Conservation (phyloP, 1,284 basidiomycete species). For the Leccinum subatratum region DNA sequence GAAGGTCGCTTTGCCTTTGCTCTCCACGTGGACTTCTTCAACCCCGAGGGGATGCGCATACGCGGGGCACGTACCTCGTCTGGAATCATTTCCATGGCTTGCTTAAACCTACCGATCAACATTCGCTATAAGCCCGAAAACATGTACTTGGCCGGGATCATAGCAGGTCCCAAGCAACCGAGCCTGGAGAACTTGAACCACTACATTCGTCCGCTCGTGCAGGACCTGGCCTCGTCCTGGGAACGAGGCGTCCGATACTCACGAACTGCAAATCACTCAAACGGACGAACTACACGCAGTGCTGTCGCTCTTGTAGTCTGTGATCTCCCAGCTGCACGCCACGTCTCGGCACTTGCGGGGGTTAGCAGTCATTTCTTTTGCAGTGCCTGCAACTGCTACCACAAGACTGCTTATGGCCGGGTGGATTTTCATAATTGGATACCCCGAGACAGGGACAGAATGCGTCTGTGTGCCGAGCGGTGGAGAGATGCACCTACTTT, state of each 20-base stretch:
- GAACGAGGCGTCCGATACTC: not conserved
- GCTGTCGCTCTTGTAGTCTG: not conserved
- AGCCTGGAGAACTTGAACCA: not conserved
- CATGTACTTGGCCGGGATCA: not conserved
- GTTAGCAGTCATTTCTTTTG: not conserved
- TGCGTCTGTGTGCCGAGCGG: slow-evolving; percentile 1
- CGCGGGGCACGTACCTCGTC: not conserved
- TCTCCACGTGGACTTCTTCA: not conserved
- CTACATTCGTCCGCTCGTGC: not conserved
- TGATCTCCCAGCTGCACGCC: not conserved
- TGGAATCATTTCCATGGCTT: not conserved
- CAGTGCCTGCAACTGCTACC: not conserved
- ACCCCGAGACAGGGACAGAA: slow-evolving; percentile 3
- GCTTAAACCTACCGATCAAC: not conserved
- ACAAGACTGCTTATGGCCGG: not conserved
- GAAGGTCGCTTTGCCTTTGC: not conserved
- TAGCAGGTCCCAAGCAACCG: not conserved
- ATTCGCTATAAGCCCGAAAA: not conserved
- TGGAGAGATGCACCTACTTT: slow-evolving; percentile 11
- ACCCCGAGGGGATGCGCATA: not conserved
- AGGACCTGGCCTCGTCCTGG: not conserved
- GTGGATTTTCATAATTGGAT: slow-evolving; percentile 15
- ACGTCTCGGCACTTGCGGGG: not conserved
- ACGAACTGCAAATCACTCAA: not conserved
- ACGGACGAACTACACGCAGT: not conserved